Percentiles rank a stretch among this genome's conserved stretches.
Evolutionary conservation across 169 alveolate genomes (phyloP).

Genomic region (Theileria sp.): DNA sequence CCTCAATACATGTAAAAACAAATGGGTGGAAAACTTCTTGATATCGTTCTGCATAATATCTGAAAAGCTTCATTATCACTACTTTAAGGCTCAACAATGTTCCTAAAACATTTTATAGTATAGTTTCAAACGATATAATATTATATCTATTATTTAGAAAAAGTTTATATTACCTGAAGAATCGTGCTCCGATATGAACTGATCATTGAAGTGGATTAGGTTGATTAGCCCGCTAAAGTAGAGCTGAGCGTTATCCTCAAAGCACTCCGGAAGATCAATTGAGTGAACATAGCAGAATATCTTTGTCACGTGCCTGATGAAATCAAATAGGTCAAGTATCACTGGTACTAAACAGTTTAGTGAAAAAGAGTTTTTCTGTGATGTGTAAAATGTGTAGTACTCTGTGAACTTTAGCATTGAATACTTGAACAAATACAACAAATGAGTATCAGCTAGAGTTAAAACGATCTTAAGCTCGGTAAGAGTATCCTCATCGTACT

Average conservation of each 20-base stretch:
- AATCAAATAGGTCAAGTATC: slow-evolving; percentile 46
- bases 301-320: slow-evolving; percentile 44
- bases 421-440: slow-evolving; percentile 48
- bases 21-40: slow-evolving; percentile 63
- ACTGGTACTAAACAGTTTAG: slow-evolving; percentile 14
- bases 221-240: slow-evolving; percentile 59
- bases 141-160: neutral
- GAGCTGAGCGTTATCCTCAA: slow-evolving; percentile 52
- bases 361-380: neutral
- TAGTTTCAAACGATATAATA: neutral
- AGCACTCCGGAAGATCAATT: slow-evolving; percentile 61
- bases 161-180: slow-evolving; percentile 10
- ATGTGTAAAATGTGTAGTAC: slow-evolving; percentile 12
- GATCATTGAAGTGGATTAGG: slow-evolving; percentile 42
- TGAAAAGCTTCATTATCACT: slow-evolving; percentile 45
- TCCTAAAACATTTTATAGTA: neutral
- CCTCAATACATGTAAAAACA: slow-evolving; percentile 60
- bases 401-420: slow-evolving; percentile 38
- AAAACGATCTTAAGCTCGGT: slow-evolving; percentile 55
- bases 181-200: slow-evolving; percentile 24
- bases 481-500: slow-evolving; percentile 43
- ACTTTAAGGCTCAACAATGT: slow-evolving; percentile 31
- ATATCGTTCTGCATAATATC: slow-evolving; percentile 64
- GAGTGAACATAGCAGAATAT: slow-evolving; percentile 53
- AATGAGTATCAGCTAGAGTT: slow-evolving; percentile 37